Base-by-base conservation (phyloP, 2,329 filamentous ascomycete genomes). In the Colletotrichum sublineola region DNA sequence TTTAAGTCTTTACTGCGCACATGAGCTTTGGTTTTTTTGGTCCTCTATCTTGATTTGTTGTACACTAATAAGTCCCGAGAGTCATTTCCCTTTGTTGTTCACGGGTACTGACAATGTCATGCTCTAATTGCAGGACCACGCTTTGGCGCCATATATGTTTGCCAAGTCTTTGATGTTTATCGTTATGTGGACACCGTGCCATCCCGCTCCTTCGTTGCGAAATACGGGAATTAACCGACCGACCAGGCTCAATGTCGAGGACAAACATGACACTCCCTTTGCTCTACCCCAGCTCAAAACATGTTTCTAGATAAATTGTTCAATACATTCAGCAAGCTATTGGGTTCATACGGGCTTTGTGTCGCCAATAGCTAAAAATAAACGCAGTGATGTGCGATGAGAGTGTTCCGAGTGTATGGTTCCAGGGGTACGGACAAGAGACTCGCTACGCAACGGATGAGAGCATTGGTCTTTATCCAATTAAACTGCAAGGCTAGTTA, bases 11-110 rank as follows among this genome's bases (percentile, higher is more conserved):
- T 36, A 11, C 46, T 42, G 33, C 50, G 55, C 24, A 33, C 42
- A 42, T 15, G 42, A 63, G 48, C 68, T 44, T 71, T 67, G 63
- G 20, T 31, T 48, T 53, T 48, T 53, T 46, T 31, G n/a, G 24
- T 6, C 31, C 5, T 42, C n/a, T 24, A 24, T 29, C 14, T 38
- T 18, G 12, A n/a, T 3, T 44, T 12, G 38, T n/a, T 53, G 11
- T 31, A 29, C 24, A 40, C 12, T 8, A 6, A 31, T 1, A 3
- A 29, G 11, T 11, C 8, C 2, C 18, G n/a, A 40, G 24, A 11
- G 11, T 40, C 33, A 63, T 33, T 5, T 33, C 0, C 18, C 4
- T 0, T 5, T 53, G 8, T 48, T 12, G 20, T 40, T 8, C 6
- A 11, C 38, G 9, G 31, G 33, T 50, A 5, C 33, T 44, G 11